Conservation (phyloP, 495 filamentous ascomycete genomes). For the Hyaloscypha finlandica region DNA sequence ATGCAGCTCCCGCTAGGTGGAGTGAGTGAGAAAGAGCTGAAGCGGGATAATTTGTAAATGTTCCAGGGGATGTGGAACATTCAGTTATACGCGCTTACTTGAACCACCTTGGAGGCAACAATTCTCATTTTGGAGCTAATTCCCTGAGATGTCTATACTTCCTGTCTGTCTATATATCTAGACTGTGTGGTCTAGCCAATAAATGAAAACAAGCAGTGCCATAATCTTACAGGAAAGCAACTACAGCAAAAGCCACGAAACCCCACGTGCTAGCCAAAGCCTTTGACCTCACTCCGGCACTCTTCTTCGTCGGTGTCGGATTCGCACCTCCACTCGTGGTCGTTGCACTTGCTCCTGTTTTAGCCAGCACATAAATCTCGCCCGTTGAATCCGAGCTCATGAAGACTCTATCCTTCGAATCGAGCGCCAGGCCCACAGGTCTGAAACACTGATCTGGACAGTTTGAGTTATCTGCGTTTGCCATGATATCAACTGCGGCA, state of each 20-base stretch:
- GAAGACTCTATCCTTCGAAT: constrained; percentile 49
- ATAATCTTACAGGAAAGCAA: background rate
- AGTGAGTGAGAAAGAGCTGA: too few species aligned
- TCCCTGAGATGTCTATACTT: too few species aligned
- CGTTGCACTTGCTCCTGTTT: constrained; percentile 10
- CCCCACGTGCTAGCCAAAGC: background rate
- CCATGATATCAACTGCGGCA: constrained; percentile 50
- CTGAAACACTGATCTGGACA: constrained; percentile 56
- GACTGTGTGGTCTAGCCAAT: background rate
- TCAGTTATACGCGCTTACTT: too few species aligned
- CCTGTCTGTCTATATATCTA: background rate
- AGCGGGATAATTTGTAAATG: too few species aligned
- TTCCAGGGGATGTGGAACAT: too few species aligned
- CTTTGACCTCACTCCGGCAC: background rate
- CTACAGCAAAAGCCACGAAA: background rate
- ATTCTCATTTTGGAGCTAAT: too few species aligned
- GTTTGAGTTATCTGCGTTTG: constrained; percentile 43
- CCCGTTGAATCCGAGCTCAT: constrained; percentile 59
- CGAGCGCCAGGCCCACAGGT: constrained; percentile 56
- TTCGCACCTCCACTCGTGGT: background rate
- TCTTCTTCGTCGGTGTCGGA: background rate
- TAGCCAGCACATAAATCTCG: constrained; percentile 56
- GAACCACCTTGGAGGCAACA: too few species aligned
- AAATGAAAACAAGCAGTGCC: too few species aligned
- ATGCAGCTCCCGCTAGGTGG: too few species aligned